Percentiles rank a stretch among this genome's conserved stretches.
phyloP scores from a whole-genome alignment of 345 rosid genomes.

The Citrus hindsii region DNA sequence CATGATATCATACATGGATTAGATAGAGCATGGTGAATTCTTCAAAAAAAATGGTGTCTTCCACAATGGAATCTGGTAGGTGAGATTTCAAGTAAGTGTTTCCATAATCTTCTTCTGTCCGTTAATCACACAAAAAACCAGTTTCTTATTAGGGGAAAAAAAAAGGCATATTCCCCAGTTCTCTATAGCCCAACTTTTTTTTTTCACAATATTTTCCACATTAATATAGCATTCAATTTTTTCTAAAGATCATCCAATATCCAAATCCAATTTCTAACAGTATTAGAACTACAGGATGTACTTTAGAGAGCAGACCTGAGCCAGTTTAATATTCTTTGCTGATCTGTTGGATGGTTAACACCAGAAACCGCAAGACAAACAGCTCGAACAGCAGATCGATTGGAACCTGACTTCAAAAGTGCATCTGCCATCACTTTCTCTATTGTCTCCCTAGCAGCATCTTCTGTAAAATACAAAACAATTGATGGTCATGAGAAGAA shows the following conservation, averaged over 20 bases:
- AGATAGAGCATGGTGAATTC: too few species aligned
- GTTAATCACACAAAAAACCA: background rate
- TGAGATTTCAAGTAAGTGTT: too few species aligned
- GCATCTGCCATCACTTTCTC: constrained; percentile 86
- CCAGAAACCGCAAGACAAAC: constrained; percentile 96
- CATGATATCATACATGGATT: too few species aligned
- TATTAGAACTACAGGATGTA: background rate
- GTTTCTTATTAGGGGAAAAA: background rate
- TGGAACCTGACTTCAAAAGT: constrained; percentile 61
- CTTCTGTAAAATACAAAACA: constrained; percentile 44
- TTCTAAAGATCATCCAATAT: background rate
- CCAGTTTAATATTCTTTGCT: constrained; percentile 70
- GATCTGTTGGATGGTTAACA: constrained; percentile 89
- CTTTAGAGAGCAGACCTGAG: constrained; percentile 56
- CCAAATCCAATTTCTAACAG: background rate
- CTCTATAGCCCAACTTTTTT: background rate
- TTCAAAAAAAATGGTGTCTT: too few species aligned
- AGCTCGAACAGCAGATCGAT: constrained; percentile 63
- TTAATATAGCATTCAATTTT: background rate
- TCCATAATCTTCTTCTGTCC: too few species aligned
- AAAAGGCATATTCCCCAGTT: background rate
- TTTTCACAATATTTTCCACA: background rate
- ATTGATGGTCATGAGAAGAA: background rate
- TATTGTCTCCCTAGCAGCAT: constrained; percentile 75
- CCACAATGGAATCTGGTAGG: too few species aligned